These are phyloP conservation scores for Solanum bukasovii DNA, from an alignment of 257 asterid species.

Conservation along the genomic window DNA sequence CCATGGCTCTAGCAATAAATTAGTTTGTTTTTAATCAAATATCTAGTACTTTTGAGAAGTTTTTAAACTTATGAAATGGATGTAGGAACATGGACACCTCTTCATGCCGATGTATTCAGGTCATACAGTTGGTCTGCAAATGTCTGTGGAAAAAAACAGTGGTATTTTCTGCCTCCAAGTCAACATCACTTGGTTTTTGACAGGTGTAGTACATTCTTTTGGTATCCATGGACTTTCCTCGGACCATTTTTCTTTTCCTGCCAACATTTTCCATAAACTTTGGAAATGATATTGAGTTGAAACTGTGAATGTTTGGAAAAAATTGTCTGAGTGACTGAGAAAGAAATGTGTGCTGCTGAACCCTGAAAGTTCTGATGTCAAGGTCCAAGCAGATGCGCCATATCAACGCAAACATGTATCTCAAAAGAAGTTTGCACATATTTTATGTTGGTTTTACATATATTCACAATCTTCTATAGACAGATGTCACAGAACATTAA, in stretches of 20 bases:
- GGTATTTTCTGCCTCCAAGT: conserved; percentile 80
- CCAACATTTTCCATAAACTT: not conserved
- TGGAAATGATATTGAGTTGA: not conserved
- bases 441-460: not conserved
- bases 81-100: conserved; percentile 97
- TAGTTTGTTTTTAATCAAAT: not conserved
- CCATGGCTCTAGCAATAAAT: not conserved
- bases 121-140: conserved; percentile 99
- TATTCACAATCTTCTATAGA: not conserved
- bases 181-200: conserved; percentile 75
- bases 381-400: not conserved
- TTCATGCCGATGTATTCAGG: conserved; percentile 98
- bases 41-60: not conserved
- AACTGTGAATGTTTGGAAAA: not conserved
- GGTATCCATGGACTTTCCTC: not conserved
- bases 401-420: not conserved
- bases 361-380: not conserved
- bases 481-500: not conserved
- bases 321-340: not conserved
- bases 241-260: not conserved
- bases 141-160: conserved; percentile 82
- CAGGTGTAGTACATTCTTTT: conserved; percentile 24
- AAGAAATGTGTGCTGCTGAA: not conserved
- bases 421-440: not conserved
- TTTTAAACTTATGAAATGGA: not conserved